These are phyloP conservation scores for Apophysomyces ossiformis DNA, from an alignment of 371 early-diverging fungal species.

Conservation along the genomic window DNA sequence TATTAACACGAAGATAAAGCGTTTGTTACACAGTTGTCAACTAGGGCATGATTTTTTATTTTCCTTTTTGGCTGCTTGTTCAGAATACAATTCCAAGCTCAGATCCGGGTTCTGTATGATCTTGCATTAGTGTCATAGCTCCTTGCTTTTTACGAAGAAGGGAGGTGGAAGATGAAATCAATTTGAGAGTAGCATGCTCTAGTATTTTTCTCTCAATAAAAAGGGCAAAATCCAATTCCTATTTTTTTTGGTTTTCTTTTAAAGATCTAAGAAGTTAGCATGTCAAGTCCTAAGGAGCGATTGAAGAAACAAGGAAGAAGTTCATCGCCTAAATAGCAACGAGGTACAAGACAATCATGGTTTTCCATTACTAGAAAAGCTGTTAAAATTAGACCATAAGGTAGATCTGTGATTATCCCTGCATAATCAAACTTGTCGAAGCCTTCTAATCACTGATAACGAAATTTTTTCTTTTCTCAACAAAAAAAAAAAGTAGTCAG, in stretches of 20 bases:
- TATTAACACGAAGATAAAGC: constrained; percentile 2
- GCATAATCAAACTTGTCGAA: constrained; percentile 6
- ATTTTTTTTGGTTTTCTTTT: neutral
- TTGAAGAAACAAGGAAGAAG: neutral
- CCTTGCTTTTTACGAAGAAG: neutral
- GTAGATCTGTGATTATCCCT: constrained; percentile 5
- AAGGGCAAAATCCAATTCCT: neutral
- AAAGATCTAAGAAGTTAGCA: neutral
- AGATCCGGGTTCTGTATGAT: constrained; percentile 4
- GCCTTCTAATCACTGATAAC: neutral
- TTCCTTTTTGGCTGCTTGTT: neutral
- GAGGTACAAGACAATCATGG: neutral
- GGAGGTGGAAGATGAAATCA: neutral
- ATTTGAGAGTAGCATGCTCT: neutral
- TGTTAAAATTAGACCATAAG: constrained; percentile 4
- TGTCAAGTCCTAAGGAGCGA: neutral
- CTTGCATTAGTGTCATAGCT: constrained; percentile 5
- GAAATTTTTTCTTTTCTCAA: neutral
- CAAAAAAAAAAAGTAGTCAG: neutral
- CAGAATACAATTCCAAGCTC: constrained; percentile 6
- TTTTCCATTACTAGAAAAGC: neutral
- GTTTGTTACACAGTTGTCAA: constrained; percentile 9
- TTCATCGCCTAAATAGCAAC: neutral
- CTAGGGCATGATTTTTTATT: neutral
- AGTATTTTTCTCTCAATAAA: neutral